Evolutionary conservation across 768 basidiomycete genomes (phyloP), one percentile per base, ranked within the genome.

Genomic region (Boletus subcaerulescens): DNA sequence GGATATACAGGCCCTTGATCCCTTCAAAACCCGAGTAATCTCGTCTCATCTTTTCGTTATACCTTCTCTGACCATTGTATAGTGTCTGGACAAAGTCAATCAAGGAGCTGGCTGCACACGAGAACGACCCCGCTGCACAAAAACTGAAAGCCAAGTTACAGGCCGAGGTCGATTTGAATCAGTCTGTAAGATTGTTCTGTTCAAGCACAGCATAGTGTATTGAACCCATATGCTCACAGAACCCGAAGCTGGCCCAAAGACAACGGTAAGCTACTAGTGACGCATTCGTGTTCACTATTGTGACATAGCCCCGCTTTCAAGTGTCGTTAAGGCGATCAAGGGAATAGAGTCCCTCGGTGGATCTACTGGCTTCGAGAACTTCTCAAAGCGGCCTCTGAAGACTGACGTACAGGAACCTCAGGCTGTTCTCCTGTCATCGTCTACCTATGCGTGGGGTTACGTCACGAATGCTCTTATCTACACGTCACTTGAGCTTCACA

Each of bases 321-420:
- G 52, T 17, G 9, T 53, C 32, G 8, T 7, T 5, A 1, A 33
- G 10, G 15, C 18, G 22, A 53, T 53, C 39, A 33, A 41, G 31
- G 52, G 39, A 6, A 35, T 53, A 41, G 52, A 53, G 22, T 53
- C 50, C 8, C 50, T 55, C 10, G 53, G 52, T 20, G 40, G 41
- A 36, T 29, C 53, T 33, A 18, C 18, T 14, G 53, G 53, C 13
- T 53, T 54, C 18, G 50, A 53, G 5, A n/a, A n/a, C 11, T 53
- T 33, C n/a, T 18, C 32, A 3, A 8, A 12, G 50, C 29, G 29
- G 29, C 8, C 29, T 8, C 29, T 29, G 7, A 9, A 29, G 29
- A 29, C 29, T 29, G 7, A 29, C 3, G 29, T 29, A 29, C 29
- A 29, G 29, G 31, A 40, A 5, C 15, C 20, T 11, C 18, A 4